Conservation (phyloP, 768 basidiomycete species). For the Xanthoconium purpureum region DNA sequence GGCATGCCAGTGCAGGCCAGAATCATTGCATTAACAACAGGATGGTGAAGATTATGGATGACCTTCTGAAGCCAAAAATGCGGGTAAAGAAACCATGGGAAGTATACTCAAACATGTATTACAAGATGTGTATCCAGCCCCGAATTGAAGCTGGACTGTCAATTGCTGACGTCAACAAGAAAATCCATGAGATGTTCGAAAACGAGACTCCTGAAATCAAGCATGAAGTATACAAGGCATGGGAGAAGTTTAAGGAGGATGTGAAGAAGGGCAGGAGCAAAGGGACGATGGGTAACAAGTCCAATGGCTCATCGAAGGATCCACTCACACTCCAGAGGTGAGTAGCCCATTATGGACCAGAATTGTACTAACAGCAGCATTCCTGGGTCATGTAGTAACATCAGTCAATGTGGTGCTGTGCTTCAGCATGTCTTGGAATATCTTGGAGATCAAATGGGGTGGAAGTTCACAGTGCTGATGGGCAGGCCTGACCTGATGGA, state of each 20-base stretch:
- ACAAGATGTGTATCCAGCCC: not conserved
- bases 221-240: not conserved
- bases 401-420: too few relatives aligned
- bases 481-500: too few relatives aligned
- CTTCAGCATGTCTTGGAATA: too few relatives aligned
- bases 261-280: too few relatives aligned
- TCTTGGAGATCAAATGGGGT: too few relatives aligned
- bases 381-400: too few relatives aligned
- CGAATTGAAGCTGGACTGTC: not conserved
- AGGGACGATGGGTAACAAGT: too few relatives aligned
- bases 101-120: not conserved
- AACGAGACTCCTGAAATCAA: not conserved
- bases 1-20: not conserved
- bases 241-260: not conserved
- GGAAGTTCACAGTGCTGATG: too few relatives aligned
- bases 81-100: not conserved
- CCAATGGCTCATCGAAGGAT: too few relatives aligned
- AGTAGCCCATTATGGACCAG: too few relatives aligned
- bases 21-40: not conserved
- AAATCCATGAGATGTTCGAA: not conserved
- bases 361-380: too few relatives aligned
- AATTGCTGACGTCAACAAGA: not conserved
- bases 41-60: not conserved
- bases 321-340: too few relatives aligned
- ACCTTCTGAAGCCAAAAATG: not conserved